Base-by-base conservation (phyloP, 2,329 filamentous ascomycete species). In the Chaetomiaceae sp. region DNA sequence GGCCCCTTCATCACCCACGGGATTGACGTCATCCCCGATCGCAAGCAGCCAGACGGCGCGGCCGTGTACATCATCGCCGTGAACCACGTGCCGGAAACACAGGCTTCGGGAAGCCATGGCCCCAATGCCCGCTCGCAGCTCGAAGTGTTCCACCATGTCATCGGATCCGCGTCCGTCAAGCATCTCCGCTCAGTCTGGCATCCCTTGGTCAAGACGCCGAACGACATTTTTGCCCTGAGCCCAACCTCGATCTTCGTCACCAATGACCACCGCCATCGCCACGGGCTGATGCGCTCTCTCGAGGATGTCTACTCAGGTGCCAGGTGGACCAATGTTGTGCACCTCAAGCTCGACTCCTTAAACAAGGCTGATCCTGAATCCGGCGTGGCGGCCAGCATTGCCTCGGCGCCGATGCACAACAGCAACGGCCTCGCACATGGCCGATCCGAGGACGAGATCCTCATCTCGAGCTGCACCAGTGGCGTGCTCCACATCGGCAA, bases 31-130 rank as follows among this genome's bases (percentile, higher is more conserved):
- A 68, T 79, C n/a, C 59, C 66, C 3, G 76, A 81, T 50, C 70
- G 69, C 0, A 55, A 68, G 2, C 55, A 56, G 2, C 29, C 61
- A 2, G 50, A 49, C 3, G 58, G 58, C 9, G 57, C 65, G 1
- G 63, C 74, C 0, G 72, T 83, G 6, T 83, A 79, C 53, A 75
- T 83, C 37, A 78, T 77, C 44, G 78, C 75, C 0, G 60, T 83
- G 40, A 83, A 83, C 52, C 80, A 83, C 45, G 54, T 74, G 1
- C 73, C 78, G 0, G 73, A 79, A 46, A 65, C 67, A 0, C 65
- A 65, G 0, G 70, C 67, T 18, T 57, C 60, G 15, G 35, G 39
- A 4, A 45, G 45, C 4, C 61, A 62, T 2, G 56, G 57, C 2
- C 62, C 60, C 9, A 70, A 70, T 48, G 68, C 71, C 0, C 67